A percentile compares a stretch with the other conserved stretches of the same genome.
Evolutionary conservation across 2,329 filamentous ascomycete species (phyloP).

Genomic region (Huntiella savannae): DNA sequence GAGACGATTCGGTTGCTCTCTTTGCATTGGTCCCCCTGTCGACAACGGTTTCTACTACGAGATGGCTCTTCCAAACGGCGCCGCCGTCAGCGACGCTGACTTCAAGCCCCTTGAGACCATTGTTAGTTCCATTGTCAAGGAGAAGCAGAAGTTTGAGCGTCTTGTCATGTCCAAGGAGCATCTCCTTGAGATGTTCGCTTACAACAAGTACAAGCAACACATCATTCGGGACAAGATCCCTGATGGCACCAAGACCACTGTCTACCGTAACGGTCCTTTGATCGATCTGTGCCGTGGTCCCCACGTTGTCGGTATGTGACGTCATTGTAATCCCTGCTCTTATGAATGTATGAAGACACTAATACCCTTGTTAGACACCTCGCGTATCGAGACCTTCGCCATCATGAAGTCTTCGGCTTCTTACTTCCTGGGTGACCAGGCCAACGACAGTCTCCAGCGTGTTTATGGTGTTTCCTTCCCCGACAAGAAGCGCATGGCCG

Average conservation of each 20-base stretch:
- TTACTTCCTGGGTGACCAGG: conserved; percentile 66
- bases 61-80: conserved; percentile 62
- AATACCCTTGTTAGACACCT: conserved; percentile 38
- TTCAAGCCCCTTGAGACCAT: conserved; percentile 71
- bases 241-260: conserved; percentile 59
- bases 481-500: conserved; percentile 71
- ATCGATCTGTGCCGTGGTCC: conserved; percentile 93
- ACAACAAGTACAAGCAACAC: conserved; percentile 97
- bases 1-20: conserved; percentile 70
- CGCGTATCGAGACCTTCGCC: conserved; percentile 84
- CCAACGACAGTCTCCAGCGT: conserved; percentile 87
- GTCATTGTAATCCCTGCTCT: background rate
- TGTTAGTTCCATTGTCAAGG: conserved; percentile 73
- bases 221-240: conserved; percentile 82
- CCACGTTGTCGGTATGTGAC: conserved; percentile 49
- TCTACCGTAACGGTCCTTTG: conserved; percentile 82
- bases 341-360: background rate
- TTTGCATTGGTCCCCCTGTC: conserved; percentile 86
- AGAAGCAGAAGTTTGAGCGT: conserved; percentile 89
- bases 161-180: conserved; percentile 79
- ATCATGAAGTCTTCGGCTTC: conserved; percentile 64
- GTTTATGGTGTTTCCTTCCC: conserved; percentile 88
- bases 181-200: conserved; percentile 81
- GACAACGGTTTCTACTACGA: conserved; percentile 94
- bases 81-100: conserved; percentile 53